Evolutionary conservation across 768 basidiomycete genomes (phyloP).

Genomic region (Cyclocybe aegerita): DNA sequence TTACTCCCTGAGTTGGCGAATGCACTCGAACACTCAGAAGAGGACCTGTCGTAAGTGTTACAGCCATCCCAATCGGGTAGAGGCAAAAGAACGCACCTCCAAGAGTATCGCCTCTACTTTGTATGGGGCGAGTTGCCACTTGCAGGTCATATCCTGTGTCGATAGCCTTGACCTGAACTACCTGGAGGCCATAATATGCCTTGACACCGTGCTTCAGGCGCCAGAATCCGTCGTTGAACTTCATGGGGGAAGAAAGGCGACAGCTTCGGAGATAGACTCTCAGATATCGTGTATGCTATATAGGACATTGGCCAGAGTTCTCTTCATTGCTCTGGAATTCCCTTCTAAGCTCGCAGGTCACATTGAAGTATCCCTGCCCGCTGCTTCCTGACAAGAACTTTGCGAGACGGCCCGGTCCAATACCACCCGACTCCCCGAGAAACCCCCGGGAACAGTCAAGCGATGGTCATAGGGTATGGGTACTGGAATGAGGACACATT

Average conservation of each 20-base stretch:
- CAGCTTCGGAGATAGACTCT: not conserved
- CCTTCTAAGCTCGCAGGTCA: slow-evolving; percentile 1
- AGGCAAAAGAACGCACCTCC: slow-evolving; percentile 37
- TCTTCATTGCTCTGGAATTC: not conserved
- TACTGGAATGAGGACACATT: too few relatives aligned
- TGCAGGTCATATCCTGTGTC: slow-evolving; percentile 52
- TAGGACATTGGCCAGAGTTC: not conserved
- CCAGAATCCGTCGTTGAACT: slow-evolving; percentile 77
- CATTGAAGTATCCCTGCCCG: not conserved
- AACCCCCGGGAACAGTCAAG: too few relatives aligned
- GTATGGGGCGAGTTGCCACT: slow-evolving; percentile 60
- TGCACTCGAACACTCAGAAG: slow-evolving; percentile 50
- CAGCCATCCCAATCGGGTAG: not conserved
- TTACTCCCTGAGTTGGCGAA: slow-evolving; percentile 53
- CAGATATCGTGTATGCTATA: slow-evolving; percentile 7
- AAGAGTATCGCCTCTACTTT: slow-evolving; percentile 63
- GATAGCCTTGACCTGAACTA: slow-evolving; percentile 46
- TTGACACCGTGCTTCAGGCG: slow-evolving; percentile 61
- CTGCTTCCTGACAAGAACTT: not conserved
- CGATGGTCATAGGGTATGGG: too few relatives aligned
- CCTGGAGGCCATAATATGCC: slow-evolving; percentile 61
- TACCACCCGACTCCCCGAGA: too few relatives aligned
- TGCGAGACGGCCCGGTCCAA: too few relatives aligned
- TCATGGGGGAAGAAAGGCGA: slow-evolving; percentile 39
- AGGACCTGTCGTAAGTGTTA: slow-evolving; percentile 35